phyloP scores from a whole-genome alignment of 306 rosid genomes.

The Quercus bicolor region DNA sequence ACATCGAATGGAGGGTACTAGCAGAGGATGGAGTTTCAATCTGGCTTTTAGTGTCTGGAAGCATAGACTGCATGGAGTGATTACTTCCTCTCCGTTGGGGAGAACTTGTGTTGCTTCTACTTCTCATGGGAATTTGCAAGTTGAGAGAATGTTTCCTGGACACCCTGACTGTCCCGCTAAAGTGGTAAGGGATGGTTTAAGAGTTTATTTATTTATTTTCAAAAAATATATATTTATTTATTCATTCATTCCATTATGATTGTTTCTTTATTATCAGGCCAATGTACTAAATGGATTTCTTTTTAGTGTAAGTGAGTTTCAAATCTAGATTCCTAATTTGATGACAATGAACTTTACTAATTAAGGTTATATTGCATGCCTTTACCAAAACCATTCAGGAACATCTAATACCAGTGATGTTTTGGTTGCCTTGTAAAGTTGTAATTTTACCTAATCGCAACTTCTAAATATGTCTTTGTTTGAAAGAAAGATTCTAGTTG shows the following conservation, averaged over 20 bases:
- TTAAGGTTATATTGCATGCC: constrained; percentile 73
- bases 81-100: constrained; percentile 93
- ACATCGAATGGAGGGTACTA: constrained; percentile 58
- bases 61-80: constrained; percentile 90
- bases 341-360: too few relatives aligned
- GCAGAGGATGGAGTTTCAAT: constrained; percentile 39
- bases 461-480: not conserved
- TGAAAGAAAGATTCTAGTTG: not conserved
- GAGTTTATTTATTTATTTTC: not conserved
- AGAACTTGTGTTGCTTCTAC: constrained; percentile 82
- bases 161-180: constrained; percentile 75
- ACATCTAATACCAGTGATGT: constrained; percentile 12
- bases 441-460: not conserved
- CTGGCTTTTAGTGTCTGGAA: constrained; percentile 81
- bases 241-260: too few relatives aligned
- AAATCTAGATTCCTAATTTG: too few relatives aligned
- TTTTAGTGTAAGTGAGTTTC: too few relatives aligned
- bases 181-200: constrained; percentile 87
- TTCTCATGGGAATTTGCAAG: constrained; percentile 78
- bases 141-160: constrained; percentile 96
- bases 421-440: too few relatives aligned
- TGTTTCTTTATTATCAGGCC: too few relatives aligned
- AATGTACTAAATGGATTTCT: too few relatives aligned
- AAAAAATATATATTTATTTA: too few relatives aligned
- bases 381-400: constrained; percentile 59